These are phyloP conservation scores for Halteria grandinella DNA, from an alignment of 73 alveolate species.

Conservation along the genomic window DNA sequence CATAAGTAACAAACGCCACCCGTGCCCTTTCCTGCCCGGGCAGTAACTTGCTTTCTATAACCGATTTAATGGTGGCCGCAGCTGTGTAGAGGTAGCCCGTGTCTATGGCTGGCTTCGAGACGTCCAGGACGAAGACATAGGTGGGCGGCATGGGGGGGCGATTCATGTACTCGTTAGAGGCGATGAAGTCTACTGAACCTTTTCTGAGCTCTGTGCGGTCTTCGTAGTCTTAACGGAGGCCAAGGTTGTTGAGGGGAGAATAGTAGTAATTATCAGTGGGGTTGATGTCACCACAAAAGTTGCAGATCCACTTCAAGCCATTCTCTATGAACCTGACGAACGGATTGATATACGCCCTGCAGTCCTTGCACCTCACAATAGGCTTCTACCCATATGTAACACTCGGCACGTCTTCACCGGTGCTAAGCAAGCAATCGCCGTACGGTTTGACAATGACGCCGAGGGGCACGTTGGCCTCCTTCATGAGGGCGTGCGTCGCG, in stretches of 20 bases:
- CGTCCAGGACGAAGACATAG: conserved; percentile 92
- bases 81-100: conserved; percentile 82
- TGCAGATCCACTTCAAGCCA: conserved; percentile 87
- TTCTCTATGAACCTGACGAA: conserved; percentile 80
- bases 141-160: conserved; percentile 94
- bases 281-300: conserved; percentile 83
- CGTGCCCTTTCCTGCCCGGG: conserved; percentile 78
- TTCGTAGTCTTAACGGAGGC: conserved; percentile 76
- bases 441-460: conserved; percentile 54
- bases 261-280: conserved; percentile 80
- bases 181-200: conserved; percentile 90
- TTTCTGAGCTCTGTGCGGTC: conserved; percentile 85
- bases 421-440: too few relatives aligned
- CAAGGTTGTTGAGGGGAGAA: conserved; percentile 68
- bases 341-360: conserved; percentile 96
- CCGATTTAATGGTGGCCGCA: conserved; percentile 76
- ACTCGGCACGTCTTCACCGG: conserved; percentile 77
- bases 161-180: conserved; percentile 84
- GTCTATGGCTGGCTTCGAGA: conserved; percentile 81
- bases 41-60: conserved; percentile 70
- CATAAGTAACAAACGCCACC: conserved; percentile 88
- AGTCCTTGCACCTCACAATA: conserved; percentile 89
- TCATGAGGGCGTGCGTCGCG: conserved; percentile 19
- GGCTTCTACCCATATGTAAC: conserved; percentile 69
- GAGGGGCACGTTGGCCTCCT: conserved; percentile 53